Base-by-base conservation (phyloP, 1,284 basidiomycete genomes). In the Austropuccinia psidii region DNA sequence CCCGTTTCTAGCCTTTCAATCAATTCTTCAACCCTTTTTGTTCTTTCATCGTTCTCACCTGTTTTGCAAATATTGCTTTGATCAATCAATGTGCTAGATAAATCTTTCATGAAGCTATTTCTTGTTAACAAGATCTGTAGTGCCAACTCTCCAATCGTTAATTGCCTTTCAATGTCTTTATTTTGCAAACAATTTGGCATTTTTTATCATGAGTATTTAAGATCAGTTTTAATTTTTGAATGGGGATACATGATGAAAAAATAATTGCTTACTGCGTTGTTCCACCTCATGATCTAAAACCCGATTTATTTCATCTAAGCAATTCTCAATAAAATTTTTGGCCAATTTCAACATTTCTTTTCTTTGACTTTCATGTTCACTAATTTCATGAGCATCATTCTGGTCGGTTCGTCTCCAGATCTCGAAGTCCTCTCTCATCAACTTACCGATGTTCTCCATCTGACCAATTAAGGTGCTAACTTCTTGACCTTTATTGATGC, bases 101-200 rank as follows among this genome's bases (percentile, higher is more conserved):
- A 19, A 50, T 66, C 45, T 1, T 27, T 27, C 64, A 66, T 66
- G 41, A 66, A 66, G 35, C 64, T 66, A 31, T 35, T 66, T 37
- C 35, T 33, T n/a, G 64, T 66, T 35, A 49, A 31, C 6, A 52
- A 33, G 29, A 66, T 66, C 49, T 66, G 64, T 15, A 52, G 17
- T 2, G 64, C 64, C 13, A 66, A 21, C 49, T 66, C 64, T 9
- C 64, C 64, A 33, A 66, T 50, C 21, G 27, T 66, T 15, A 66
- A 49, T 39, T 66, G 45, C 29, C 35, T 49, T 35, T 21, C 45
- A n/a, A 66, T n/a, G 52, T 66, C 64, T n/a, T n/a, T 66, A 24
- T 27, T 4, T 17, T 15, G 19, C 13, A 64, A 27, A 24, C 24
- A 49, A 17, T 4, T 49, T 24, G 24, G 45, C 24, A 19, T 4